Evolutionary conservation across 2,329 filamentous ascomycete species (phyloP).

Genomic region (Raffaelea ambrosiae): DNA sequence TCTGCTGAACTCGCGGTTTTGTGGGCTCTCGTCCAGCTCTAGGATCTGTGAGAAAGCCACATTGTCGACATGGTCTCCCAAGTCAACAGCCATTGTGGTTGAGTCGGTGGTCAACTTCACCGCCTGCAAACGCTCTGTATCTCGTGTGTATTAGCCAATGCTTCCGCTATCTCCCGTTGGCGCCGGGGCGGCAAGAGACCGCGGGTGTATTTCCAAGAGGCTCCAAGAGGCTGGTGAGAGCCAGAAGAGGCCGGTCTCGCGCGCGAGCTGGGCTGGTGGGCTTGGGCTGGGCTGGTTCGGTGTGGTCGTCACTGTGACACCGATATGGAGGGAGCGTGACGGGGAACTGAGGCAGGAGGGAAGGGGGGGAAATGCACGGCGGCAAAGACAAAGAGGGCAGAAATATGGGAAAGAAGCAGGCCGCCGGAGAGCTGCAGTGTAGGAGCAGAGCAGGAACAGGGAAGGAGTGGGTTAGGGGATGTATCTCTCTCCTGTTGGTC

Average conservation of each 20-base stretch:
- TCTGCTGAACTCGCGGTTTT: constrained; percentile 77
- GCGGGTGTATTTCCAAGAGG: too few relatives aligned
- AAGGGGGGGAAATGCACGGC: not conserved
- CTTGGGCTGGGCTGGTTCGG: not conserved
- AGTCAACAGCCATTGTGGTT: constrained; percentile 44
- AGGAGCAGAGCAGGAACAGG: too few relatives aligned
- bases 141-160: not conserved
- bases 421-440: too few relatives aligned
- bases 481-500: too few relatives aligned
- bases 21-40: constrained; percentile 92
- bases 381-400: not conserved
- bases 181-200: too few relatives aligned
- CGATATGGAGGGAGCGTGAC: too few relatives aligned
- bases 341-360: not conserved
- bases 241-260: not conserved
- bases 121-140: constrained; percentile 7
- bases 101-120: constrained; percentile 24
- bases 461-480: not conserved
- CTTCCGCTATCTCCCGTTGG: too few relatives aligned
- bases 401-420: not conserved
- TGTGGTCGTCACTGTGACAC: too few relatives aligned
- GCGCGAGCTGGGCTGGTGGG: too few relatives aligned
- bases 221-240: too few relatives aligned
- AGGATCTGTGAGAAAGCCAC: constrained; percentile 88
- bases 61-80: constrained; percentile 70